A percentile compares a stretch with the other conserved stretches of the same genome.
Evolutionary conservation across 1,139 yeast genomes (phyloP).

Genomic region (Hyphopichia pseudoburtonii): DNA sequence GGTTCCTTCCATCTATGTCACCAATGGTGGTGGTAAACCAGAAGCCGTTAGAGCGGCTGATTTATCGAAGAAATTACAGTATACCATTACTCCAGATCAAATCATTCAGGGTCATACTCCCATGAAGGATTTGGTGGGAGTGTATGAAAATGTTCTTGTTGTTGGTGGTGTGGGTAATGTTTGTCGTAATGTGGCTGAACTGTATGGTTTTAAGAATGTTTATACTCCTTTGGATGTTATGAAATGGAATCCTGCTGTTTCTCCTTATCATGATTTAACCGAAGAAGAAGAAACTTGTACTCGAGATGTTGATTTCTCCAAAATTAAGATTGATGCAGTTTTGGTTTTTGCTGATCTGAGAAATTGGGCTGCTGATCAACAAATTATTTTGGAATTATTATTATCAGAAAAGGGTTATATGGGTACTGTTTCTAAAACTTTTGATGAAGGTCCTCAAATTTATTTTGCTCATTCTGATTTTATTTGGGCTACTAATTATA

Average conservation of each 20-base stretch:
- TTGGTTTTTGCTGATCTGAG: conserved; percentile 80
- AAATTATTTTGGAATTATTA: conserved; percentile 74
- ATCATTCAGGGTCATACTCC: conserved; percentile 91
- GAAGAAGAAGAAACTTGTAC: conserved; percentile 64
- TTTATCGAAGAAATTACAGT: conserved; percentile 57
- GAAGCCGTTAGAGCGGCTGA: conserved; percentile 72
- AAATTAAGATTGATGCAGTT: conserved; percentile 65
- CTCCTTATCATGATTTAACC: conserved; percentile 74
- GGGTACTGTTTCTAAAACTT: conserved; percentile 74
- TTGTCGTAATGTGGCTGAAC: conserved; percentile 76
- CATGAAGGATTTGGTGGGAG: conserved; percentile 71
- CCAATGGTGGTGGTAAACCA: conserved; percentile 87
- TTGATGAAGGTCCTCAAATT: conserved; percentile 75
- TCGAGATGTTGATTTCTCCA: conserved; percentile 63
- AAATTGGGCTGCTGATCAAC: conserved; percentile 91
- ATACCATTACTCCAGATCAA: conserved; percentile 67
- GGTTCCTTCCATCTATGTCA: conserved; percentile 84
- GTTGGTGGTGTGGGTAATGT: conserved; percentile 85
- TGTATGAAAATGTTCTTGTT: conserved; percentile 70
- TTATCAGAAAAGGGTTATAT: conserved; percentile 74
- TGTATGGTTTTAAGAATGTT: conserved; percentile 74
- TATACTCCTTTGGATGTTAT: conserved; percentile 77
- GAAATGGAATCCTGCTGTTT: conserved; percentile 83
- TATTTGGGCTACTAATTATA: conserved; percentile 86
- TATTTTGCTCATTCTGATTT: conserved; percentile 88